Evolutionary conservation across 768 basidiomycete species (phyloP).

Genomic region (Boletus pseudopeckii): DNA sequence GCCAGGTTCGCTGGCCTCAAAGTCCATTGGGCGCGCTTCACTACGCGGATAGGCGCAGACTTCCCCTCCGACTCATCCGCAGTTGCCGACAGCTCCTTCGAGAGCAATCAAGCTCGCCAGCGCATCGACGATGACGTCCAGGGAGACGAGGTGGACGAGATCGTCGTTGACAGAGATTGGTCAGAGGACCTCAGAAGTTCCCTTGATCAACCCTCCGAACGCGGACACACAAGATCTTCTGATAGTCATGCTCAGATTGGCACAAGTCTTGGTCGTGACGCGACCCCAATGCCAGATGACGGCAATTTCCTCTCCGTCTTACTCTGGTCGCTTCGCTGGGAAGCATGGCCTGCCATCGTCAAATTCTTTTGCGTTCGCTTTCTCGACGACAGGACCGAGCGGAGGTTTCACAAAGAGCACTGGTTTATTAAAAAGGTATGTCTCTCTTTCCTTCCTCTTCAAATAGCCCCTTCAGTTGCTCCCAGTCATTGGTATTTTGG

Average conservation of each 20-base stretch:
- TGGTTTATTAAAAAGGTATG: slow-evolving; percentile 66
- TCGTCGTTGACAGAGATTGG: slow-evolving; percentile 75
- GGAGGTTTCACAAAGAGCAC: slow-evolving; percentile 55
- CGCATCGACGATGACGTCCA: slow-evolving; percentile 31
- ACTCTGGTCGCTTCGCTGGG: slow-evolving; percentile 51
- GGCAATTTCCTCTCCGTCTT: slow-evolving; percentile 32
- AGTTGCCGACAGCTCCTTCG: slow-evolving; percentile 46
- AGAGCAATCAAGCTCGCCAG: slow-evolving; percentile 34
- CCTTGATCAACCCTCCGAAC: slow-evolving; percentile 50
- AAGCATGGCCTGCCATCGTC: slow-evolving; percentile 50
- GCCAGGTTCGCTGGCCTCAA: slow-evolving; percentile 38
- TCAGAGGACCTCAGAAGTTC: slow-evolving; percentile 55
- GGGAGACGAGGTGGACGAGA: slow-evolving; percentile 56
- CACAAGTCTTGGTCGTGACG: slow-evolving; percentile 39
- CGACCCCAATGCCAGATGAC: slow-evolving; percentile 33
- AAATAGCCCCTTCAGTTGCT: neutral
- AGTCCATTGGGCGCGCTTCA: slow-evolving; percentile 49
- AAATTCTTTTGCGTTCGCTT: slow-evolving; percentile 63
- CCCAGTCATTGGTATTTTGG: slow-evolving; percentile 55
- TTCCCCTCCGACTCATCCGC: slow-evolving; percentile 54
- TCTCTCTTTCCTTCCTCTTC: neutral
- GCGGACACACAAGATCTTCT: slow-evolving; percentile 48
- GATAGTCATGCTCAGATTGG: slow-evolving; percentile 36
- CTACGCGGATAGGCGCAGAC: slow-evolving; percentile 53
- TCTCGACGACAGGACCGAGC: slow-evolving; percentile 54